Evolutionary conservation across 75 land plant genomes (phyloP).

Genomic region (Cupressus sempervirens): DNA sequence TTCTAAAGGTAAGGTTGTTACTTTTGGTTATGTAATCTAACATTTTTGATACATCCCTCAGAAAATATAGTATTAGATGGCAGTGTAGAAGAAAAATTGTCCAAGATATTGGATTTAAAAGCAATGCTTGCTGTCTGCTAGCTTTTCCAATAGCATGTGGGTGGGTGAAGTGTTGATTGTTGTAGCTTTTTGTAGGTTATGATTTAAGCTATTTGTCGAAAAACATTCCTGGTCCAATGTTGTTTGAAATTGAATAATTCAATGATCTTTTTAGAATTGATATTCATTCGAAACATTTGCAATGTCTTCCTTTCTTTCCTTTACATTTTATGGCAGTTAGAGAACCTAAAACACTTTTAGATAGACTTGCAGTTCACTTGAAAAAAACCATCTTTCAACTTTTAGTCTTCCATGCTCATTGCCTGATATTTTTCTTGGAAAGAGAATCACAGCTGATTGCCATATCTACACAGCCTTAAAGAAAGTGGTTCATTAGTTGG

Average conservation of each 20-base stretch:
- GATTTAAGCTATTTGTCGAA: neutral
- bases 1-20: neutral
- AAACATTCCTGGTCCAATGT: neutral
- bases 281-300: neutral
- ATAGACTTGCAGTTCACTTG: no score
- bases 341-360: no score
- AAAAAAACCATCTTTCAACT: neutral
- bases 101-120: neutral
- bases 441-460: neutral
- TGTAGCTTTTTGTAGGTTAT: neutral
- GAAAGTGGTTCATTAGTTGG: no score
- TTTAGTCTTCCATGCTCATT: neutral
- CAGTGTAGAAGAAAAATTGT: neutral
- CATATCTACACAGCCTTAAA: neutral
- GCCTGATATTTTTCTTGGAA: neutral
- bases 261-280: no score
- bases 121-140: neutral
- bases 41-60: neutral
- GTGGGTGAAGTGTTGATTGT: no score
- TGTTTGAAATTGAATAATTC: neutral
- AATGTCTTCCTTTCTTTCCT: neutral
- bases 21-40: neutral
- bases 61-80: neutral
- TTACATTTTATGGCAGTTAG: no score
- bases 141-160: neutral